Base-by-base conservation (phyloP, 2,329 filamentous ascomycete genomes). In the Talaromyces sp. region DNA sequence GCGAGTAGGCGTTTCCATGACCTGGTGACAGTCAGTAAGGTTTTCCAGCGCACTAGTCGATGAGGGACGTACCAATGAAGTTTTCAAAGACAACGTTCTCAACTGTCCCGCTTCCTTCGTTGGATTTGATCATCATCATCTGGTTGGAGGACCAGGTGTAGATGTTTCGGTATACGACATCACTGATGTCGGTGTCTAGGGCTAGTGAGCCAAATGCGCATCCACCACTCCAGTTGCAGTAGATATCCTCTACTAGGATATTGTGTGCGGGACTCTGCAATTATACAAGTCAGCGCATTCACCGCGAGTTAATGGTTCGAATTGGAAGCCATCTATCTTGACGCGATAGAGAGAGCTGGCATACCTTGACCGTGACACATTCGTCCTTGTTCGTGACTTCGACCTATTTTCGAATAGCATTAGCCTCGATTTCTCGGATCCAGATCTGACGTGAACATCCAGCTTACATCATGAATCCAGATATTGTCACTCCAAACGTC, bases 371-470 rank as follows among this genome's bases (percentile, higher is more conserved):
- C 1, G 83, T 85, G 0, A 86, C 82, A 68, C 83, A 86, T 69
- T 86, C 84, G 68, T 86, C 83, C 71, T 84, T 85, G 78, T 86
- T 87, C 25, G 84, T 85, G 5, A 86, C 84, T 75, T 82, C 82
- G 40, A 44, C 18, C 18, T 44, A 44, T 21, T 44, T 44, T 21
- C n/a, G 40, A 2, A 12, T 21, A 44, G 40, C 40, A 21, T 44
- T 21, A 21, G 40, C 37, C 37, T 39, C 14, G 14, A 12, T 14
- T 3, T 6, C 7, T 39, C 14, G 9, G 1, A 39, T 16, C 16
- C 9, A n/a, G 37, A n/a, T 39, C n/a, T 5, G 37, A 16, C 14
- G 2, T 39, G 37, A 39, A 5, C 4, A 39, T 39, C 37, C 16
- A 39, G 1, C 37, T 7, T 39, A 21, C 9, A 44, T 44, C 40